Evolutionary conservation across 345 rosid genomes (phyloP).

Genomic region (Rhodomyrtus tomentosa): DNA sequence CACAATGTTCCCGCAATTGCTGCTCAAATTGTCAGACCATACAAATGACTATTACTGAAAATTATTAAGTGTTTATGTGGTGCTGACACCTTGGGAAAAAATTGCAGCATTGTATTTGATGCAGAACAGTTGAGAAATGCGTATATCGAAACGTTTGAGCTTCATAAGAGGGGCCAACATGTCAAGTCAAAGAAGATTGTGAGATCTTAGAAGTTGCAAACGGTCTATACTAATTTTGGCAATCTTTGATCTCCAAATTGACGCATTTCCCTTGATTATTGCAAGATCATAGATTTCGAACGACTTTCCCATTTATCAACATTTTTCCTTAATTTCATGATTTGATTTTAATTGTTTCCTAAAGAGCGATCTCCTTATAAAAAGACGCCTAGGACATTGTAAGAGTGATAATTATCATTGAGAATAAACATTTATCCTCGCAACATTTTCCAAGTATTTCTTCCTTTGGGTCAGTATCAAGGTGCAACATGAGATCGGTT

Average conservation of each 20-base stretch:
- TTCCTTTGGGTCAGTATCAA: too few relatives aligned
- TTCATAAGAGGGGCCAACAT: neutral
- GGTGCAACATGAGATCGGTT: too few relatives aligned
- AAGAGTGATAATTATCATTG: neutral
- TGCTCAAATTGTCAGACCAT: too few relatives aligned
- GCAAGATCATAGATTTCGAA: accelerated
- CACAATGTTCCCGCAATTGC: too few relatives aligned
- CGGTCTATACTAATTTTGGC: neutral
- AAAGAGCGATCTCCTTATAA: neutral
- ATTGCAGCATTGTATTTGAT: too few relatives aligned
- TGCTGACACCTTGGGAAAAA: too few relatives aligned
- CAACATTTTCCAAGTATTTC: neutral
- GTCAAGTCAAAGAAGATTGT: neutral
- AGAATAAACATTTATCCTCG: neutral
- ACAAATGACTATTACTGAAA: too few relatives aligned
- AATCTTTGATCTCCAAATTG: neutral
- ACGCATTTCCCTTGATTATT: neutral
- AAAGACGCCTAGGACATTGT: neutral
- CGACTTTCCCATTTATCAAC: neutral
- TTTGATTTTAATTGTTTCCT: neutral
- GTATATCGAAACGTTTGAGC: neutral
- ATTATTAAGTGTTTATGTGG: too few relatives aligned
- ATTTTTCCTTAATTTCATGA: neutral
- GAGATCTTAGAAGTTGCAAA: neutral
- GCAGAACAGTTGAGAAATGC: neutral